phyloP scores from a whole-genome alignment of 495 filamentous ascomycete genomes.

The Daldinia caldariorum region DNA sequence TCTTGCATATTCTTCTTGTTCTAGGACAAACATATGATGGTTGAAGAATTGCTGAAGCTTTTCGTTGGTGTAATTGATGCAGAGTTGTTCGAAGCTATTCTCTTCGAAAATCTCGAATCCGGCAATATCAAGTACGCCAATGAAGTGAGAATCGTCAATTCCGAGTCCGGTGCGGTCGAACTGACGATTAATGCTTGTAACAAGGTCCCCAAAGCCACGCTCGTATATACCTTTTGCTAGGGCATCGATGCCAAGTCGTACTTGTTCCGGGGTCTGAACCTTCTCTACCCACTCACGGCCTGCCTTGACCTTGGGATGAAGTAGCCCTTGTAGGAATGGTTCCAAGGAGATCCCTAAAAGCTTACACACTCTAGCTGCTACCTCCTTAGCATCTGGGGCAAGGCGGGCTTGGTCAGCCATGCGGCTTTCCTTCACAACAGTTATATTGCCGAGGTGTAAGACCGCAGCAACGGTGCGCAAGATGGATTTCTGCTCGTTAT shows the following conservation, averaged over 20 bases:
- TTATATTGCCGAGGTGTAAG: constrained; percentile 91
- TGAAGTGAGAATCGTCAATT: constrained; percentile 90
- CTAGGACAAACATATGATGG: constrained; percentile 99
- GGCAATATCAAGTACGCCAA: constrained; percentile 98
- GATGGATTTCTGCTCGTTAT: constrained; percentile 83
- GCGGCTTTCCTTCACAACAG: constrained; percentile 86
- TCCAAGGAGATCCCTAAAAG: constrained; percentile 86
- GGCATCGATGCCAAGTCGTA: constrained; percentile 87
- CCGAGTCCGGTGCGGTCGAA: constrained; percentile 82
- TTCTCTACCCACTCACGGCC: constrained; percentile 98
- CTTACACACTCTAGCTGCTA: constrained; percentile 79
- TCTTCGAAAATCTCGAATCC: constrained; percentile 99
- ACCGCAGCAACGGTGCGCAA: constrained; percentile 90
- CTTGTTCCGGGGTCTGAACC: constrained; percentile 96
- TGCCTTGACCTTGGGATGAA: constrained; percentile 94
- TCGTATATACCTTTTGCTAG: constrained; percentile 98
- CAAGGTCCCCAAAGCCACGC: constrained; percentile 91
- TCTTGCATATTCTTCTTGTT: constrained; percentile 97
- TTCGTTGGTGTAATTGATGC: constrained; percentile 99
- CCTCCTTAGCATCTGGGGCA: constrained; percentile 71
- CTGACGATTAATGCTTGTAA: constrained; percentile 89
- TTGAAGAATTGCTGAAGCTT: constrained; percentile 99
- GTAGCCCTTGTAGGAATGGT: constrained; percentile 83
- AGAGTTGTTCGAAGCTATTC: constrained; percentile 98
- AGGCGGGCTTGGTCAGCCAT: constrained; percentile 91